Evolutionary conservation across 1,284 basidiomycete genomes (phyloP), one percentile per base, ranked within the genome.

Genomic region (Fomitiporia mediterranea): DNA sequence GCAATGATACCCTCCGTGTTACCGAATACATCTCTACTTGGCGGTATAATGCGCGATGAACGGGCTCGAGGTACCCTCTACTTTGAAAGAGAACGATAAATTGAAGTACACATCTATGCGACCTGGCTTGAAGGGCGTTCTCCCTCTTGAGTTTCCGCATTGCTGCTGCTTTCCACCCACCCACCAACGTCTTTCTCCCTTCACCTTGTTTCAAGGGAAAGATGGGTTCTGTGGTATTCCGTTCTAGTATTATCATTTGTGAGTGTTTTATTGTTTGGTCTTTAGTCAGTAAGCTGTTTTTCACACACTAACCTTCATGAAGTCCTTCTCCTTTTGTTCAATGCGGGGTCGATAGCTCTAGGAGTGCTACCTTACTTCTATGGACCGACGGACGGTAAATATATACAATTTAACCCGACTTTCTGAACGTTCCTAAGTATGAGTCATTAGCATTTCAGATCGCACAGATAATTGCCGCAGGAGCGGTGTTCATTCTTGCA

Each of bases 281-380:
- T 53, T 30, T 34, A 3, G 51, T 19, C 8, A 37, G 9, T 15
- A 11, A 44, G 30, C 42, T 27, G 2, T 11, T 9, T 23, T 9
- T 23, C 19, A 23, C 32, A 21, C 25, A n/a, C 23, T 30, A 30
- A 21, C 27, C 8, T 39, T 19, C n/a, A 21, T 28, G 9, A 25
- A 58, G 56, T 58, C 19, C n/a, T 53, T 5, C 51, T 58, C 11
- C 34, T 58, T 9, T 15, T 53, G 11, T 28, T 58, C 35, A 54
- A 58, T 50, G 56, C 32, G 11, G 51, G 44, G 11, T 49, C 56
- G 32, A 51, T 58, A 42, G 51, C 51, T 1, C 51, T 58, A 25
- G 35, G 52, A 47, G 52, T 40, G 6, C 38, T 58, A 21, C 30
- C 52, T 15, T 49, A 48, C 30, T 43, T 54, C 46, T 37, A 43